These are phyloP conservation scores for Camellia japonica DNA, from an alignment of 148 eudicot species.

Conservation along the genomic window DNA sequence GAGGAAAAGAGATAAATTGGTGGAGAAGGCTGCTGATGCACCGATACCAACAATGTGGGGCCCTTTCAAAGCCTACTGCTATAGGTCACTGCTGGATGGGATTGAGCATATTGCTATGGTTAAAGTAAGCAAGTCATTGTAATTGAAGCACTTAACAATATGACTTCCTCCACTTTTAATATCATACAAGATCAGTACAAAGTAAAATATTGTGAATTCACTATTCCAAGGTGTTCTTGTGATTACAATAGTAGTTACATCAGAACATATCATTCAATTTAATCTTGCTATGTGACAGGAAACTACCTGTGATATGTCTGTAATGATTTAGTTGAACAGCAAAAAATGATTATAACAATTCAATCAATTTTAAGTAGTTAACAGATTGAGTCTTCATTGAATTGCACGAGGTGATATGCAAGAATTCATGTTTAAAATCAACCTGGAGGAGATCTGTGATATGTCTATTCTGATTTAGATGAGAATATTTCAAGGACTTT, in stretches of 20 bases:
- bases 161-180: not conserved
- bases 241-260: not conserved
- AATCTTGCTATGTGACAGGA: not conserved
- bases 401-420: too few species aligned
- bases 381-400: too few species aligned
- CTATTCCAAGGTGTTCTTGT: not conserved
- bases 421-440: too few species aligned
- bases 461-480: too few species aligned
- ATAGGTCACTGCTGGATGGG: constrained; percentile 60
- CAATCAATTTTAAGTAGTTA: too few species aligned
- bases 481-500: too few species aligned
- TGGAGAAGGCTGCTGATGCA: constrained; percentile 61
- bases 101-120: constrained; percentile 90
- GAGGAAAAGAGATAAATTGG: constrained; percentile 59
- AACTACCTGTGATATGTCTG: not conserved
- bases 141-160: not conserved
- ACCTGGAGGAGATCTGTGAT: too few species aligned
- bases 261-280: not conserved
- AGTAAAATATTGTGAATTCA: not conserved
- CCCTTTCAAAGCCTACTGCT: constrained; percentile 63
- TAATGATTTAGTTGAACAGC: too few species aligned
- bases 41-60: constrained; percentile 78
- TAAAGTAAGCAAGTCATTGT: constrained; percentile 50
- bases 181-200: not conserved
- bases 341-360: too few species aligned